phyloP scores from a whole-genome alignment of 495 filamentous ascomycete genomes.

The Penicillium cataractarum region DNA sequence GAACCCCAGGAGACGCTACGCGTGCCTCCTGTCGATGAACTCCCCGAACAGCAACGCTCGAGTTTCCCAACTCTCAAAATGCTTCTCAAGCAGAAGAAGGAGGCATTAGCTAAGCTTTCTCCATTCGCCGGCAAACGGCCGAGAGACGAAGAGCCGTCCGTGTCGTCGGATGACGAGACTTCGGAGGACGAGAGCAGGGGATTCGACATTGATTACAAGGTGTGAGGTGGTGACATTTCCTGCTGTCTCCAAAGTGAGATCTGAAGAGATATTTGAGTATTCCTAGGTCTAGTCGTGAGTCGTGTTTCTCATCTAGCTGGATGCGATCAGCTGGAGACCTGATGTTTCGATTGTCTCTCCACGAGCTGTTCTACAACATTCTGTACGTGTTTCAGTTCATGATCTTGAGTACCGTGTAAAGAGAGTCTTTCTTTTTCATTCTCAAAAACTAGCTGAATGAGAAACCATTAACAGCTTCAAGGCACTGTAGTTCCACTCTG shows the following conservation, averaged over 20 bases:
- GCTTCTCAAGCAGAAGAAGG: background rate
- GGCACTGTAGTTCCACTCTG: conserved; percentile 36
- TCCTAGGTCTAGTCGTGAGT: background rate
- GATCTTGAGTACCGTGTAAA: background rate
- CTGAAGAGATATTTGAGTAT: background rate
- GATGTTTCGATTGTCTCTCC: background rate
- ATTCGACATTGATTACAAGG: background rate
- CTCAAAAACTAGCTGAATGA: background rate
- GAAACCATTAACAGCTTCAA: background rate
- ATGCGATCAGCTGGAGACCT: background rate
- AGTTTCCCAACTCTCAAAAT: background rate
- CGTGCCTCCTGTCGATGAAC: background rate
- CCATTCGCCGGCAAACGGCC: background rate
- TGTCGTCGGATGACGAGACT: background rate
- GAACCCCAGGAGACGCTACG: background rate
- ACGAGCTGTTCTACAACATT: background rate
- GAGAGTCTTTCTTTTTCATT: background rate
- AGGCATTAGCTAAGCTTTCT: background rate
- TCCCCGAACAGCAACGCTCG: background rate
- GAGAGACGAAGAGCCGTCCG: background rate
- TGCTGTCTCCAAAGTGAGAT: too few relatives aligned
- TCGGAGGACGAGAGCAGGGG: background rate
- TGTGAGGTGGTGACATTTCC: background rate
- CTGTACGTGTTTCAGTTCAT: background rate
- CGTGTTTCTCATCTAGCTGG: background rate